A percentile compares a stretch with the other conserved stretches of the same genome.
phyloP scores from a whole-genome alignment of 208 protist species.

The Trichomonas tenax region DNA sequence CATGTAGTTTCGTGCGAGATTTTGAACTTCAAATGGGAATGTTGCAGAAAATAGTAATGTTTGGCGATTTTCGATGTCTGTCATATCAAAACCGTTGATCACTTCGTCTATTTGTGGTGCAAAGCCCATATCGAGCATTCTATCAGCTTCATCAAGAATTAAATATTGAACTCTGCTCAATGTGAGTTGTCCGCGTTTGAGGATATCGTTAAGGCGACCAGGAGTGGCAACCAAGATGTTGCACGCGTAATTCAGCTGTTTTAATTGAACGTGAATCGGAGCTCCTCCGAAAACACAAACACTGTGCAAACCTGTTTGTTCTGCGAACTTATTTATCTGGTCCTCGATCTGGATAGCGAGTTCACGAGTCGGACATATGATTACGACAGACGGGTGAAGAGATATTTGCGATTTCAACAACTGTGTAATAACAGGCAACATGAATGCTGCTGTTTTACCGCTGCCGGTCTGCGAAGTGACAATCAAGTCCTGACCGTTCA shows the following conservation, averaged over 20 bases:
- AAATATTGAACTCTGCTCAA: slow-evolving; percentile 58
- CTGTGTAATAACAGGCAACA: slow-evolving; percentile 27
- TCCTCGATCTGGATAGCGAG: slow-evolving; percentile 81
- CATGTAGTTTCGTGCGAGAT: slow-evolving; percentile 60
- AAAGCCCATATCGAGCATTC: slow-evolving; percentile 54
- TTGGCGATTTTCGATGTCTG: slow-evolving; percentile 53
- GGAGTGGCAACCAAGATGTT: slow-evolving; percentile 66
- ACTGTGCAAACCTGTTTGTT: neutral
- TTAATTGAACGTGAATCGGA: slow-evolving; percentile 46
- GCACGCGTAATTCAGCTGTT: slow-evolving; percentile 40
- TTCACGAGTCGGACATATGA: slow-evolving; percentile 82
- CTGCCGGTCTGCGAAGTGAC: slow-evolving; percentile 32
- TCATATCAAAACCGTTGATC: slow-evolving; percentile 20
- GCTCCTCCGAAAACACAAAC: slow-evolving; percentile 41
- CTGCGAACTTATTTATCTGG: slow-evolving; percentile 58
- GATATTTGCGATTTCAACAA: neutral
- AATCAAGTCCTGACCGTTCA: neutral
- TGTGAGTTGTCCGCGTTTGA: slow-evolving; percentile 49
- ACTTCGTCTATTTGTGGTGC: slow-evolving; percentile 37
- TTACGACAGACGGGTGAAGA: slow-evolving; percentile 57
- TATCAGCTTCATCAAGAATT: slow-evolving; percentile 76
- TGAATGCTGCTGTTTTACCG: slow-evolving; percentile 38
- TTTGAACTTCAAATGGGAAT: slow-evolving; percentile 91
- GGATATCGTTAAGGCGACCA: slow-evolving; percentile 67
- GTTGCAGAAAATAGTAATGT: slow-evolving; percentile 99